These are phyloP conservation scores for Penicillium thymicola DNA, from an alignment of 2,329 filamentous ascomycete genomes.

Conservation along the genomic window DNA sequence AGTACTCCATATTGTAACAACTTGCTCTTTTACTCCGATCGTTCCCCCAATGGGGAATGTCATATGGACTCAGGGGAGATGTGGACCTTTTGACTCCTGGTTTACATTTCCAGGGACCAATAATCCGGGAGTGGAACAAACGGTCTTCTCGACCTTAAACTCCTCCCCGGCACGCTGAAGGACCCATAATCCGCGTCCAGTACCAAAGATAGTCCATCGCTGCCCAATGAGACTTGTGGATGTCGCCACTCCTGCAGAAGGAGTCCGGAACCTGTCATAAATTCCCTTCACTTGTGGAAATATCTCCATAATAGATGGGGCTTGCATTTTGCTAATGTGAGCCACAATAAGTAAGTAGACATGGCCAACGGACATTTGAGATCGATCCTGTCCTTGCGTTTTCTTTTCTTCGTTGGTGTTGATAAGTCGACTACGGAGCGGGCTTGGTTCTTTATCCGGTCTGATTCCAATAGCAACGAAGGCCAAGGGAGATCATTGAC, in stretches of 20 bases:
- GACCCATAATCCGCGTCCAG: neutral
- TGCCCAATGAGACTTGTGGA: neutral
- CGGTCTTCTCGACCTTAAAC: conserved; percentile 3
- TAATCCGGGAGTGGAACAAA: neutral
- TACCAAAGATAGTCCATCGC: neutral
- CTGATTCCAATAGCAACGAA: conserved; percentile 24
- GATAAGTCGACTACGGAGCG: conserved; percentile 16
- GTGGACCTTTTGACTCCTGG: neutral
- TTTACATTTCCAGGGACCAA: neutral
- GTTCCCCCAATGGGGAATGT: neutral
- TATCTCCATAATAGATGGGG: neutral
- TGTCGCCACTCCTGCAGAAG: neutral
- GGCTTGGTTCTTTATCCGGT: conserved; percentile 20
- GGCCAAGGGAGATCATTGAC: conserved; percentile 1
- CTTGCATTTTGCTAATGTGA: neutral
- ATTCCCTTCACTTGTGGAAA: neutral
- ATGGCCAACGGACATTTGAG: neutral
- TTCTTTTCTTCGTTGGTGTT: conserved; percentile 10
- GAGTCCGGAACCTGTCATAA: neutral
- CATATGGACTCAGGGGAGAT: neutral
- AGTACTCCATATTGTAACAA: neutral
- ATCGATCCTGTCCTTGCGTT: neutral
- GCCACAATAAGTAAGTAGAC: neutral
- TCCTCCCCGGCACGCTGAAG: neutral
- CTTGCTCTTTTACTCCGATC: neutral